A percentile compares a stretch with the other conserved stretches of the same genome.
phyloP scores from a whole-genome alignment of 2,329 filamentous ascomycete genomes.

The Epichloe gansuensis region DNA sequence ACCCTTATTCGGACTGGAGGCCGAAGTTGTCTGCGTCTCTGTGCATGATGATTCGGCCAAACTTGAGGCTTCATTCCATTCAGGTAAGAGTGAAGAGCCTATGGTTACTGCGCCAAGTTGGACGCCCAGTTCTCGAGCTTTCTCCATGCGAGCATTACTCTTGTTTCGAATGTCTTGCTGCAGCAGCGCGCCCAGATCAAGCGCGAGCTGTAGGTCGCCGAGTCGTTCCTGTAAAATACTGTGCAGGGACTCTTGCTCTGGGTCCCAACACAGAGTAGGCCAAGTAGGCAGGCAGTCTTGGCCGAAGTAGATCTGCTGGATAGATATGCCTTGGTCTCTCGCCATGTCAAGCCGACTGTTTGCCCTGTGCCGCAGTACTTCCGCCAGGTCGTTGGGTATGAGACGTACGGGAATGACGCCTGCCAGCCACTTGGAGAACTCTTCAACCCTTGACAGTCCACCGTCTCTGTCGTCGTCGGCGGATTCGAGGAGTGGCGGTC shows the following conservation, averaged over 20 bases:
- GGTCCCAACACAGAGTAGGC: conserved; percentile 15
- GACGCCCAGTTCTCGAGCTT: conserved; percentile 14
- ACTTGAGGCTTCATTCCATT: conserved; percentile 11
- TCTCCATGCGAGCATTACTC: conserved; percentile 14
- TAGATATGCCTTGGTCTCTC: conserved; percentile 1
- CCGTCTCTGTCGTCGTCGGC: neutral
- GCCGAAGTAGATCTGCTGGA: conserved; percentile 14
- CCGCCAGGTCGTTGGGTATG: conserved; percentile 11
- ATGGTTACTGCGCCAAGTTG: conserved; percentile 12
- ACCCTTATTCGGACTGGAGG: neutral
- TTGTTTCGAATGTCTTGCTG: conserved; percentile 14
- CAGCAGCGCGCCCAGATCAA: conserved; percentile 11
- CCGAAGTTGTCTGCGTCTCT: neutral
- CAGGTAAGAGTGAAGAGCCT: conserved; percentile 17
- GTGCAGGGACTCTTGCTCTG: conserved; percentile 13
- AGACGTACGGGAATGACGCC: conserved; percentile 12
- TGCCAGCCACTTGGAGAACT: conserved; percentile 8
- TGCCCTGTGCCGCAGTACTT: conserved; percentile 11
- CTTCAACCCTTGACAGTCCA: neutral
- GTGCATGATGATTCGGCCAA: neutral
- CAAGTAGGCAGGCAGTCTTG: conserved; percentile 20
- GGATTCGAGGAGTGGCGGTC: neutral
- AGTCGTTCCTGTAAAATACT: conserved; percentile 15
- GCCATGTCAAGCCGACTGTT: conserved; percentile 16
- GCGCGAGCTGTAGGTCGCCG: conserved; percentile 8